Evolutionary conservation across 352 stramenopile species (phyloP).

Genomic region (Globisporangium irregulare): DNA sequence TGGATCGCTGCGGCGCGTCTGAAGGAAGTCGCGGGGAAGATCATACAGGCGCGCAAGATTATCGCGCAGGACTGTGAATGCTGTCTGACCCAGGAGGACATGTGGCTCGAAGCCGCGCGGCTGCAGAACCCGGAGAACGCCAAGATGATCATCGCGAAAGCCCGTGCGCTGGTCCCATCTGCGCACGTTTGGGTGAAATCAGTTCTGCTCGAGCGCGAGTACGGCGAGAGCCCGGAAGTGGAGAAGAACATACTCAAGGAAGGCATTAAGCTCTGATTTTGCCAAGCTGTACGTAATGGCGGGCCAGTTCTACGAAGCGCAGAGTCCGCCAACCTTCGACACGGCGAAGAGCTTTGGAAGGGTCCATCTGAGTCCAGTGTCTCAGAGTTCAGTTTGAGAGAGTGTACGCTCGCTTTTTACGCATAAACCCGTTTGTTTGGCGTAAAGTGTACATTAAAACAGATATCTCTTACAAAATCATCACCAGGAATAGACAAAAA

Average conservation of each 20-base stretch:
- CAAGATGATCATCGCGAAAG: slow-evolving; percentile 89
- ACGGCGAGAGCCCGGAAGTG: slow-evolving; percentile 41
- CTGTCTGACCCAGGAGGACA: slow-evolving; percentile 96
- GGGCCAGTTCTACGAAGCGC: slow-evolving; percentile 88
- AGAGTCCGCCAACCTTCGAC: slow-evolving; percentile 51
- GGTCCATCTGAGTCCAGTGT: not conserved
- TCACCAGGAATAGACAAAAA: no score
- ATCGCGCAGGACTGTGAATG: slow-evolving; percentile 97
- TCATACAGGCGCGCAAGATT: slow-evolving; percentile 95
- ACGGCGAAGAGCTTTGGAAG: slow-evolving; percentile 47
- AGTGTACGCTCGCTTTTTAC: not conserved
- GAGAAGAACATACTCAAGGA: slow-evolving; percentile 90
- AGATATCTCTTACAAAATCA: no score
- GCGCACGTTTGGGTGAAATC: slow-evolving; percentile 98
- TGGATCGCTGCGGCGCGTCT: slow-evolving; percentile 99
- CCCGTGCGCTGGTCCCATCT: slow-evolving; percentile 80
- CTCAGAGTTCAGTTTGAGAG: not conserved
- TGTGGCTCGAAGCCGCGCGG: slow-evolving; percentile 98
- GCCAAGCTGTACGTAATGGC: slow-evolving; percentile 98
- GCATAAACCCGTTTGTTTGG: not conserved
- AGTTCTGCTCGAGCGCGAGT: slow-evolving; percentile 95
- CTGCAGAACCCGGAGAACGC: slow-evolving; percentile 95
- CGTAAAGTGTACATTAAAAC: not conserved
- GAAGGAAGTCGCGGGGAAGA: slow-evolving; percentile 96
- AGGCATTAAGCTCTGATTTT: slow-evolving; percentile 85